Conservation (phyloP, 2,329 filamentous ascomycete species). For the Sordariomycetes sp. region DNA sequence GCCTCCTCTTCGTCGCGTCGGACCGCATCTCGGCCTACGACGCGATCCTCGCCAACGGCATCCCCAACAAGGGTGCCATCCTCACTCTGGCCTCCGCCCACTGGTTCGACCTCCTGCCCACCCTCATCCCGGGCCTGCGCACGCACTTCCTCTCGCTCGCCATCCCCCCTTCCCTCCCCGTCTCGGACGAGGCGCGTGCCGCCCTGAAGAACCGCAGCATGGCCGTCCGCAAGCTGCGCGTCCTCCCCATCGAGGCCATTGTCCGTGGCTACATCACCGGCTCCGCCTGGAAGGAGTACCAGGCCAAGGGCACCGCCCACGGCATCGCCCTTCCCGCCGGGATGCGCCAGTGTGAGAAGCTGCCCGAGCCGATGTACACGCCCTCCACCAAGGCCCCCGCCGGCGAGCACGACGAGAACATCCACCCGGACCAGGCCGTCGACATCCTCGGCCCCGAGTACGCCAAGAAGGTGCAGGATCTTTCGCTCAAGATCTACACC, state of each 20-base stretch:
- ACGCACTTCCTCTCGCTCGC: conserved; percentile 40
- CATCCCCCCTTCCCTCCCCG: conserved; percentile 20
- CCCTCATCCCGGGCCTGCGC: conserved; percentile 34
- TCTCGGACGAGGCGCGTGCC: conserved; percentile 31
- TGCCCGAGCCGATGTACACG: conserved; percentile 55
- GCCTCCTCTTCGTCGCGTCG: conserved; percentile 72
- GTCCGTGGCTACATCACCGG: conserved; percentile 85
- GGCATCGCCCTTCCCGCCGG: conserved; percentile 60
- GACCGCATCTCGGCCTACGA: conserved; percentile 95
- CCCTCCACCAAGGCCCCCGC: conserved; percentile 73
- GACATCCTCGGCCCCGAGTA: conserved; percentile 23
- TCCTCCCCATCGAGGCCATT: conserved; percentile 73
- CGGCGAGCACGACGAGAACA: conserved; percentile 77
- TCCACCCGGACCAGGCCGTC: conserved; percentile 58
- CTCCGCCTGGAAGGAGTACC: conserved; percentile 70
- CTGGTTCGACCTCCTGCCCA: conserved; percentile 41
- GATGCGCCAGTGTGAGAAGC: conserved; percentile 57
- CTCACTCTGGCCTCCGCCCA: conserved; percentile 32
- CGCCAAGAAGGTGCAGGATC: conserved; percentile 17
- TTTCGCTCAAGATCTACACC: conserved; percentile 20
- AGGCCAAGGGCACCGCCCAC: conserved; percentile 65
- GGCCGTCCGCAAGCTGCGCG: conserved; percentile 62
- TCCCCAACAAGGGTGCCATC: conserved; percentile 42
- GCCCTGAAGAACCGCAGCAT: conserved; percentile 58
- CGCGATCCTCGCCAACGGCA: conserved; percentile 69